Base-by-base conservation (phyloP, 2,329 filamentous ascomycete genomes). In the Colletotrichum echinochloae region DNA sequence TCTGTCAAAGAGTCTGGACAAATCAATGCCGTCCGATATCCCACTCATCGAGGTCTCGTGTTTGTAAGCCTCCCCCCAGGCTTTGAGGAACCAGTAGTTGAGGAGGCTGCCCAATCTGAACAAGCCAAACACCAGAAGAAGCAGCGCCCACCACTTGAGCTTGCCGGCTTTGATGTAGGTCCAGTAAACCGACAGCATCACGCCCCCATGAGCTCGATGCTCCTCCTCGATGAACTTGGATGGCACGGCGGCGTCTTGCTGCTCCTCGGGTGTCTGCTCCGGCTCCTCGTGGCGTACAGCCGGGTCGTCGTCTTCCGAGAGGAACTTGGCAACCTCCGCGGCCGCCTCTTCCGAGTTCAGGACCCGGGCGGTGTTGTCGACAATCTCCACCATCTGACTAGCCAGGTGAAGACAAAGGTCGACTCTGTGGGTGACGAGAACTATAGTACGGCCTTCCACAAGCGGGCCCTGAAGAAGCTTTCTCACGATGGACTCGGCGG, bases 221-320 rank as follows among this genome's bases (percentile, higher is more conserved):
- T 96, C 93, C 39, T 95, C 92, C 76, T 94, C 91, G 55, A 94
- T 90, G 76, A 95, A 95, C 75, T 94, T 94, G 39, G 92, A 90
- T 0, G 91, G 90, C 16, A 90, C 82, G 0, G 88, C 88, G 12
- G 85, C 84, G 6, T 80, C 80, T 18, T 84, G 81, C 23, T 84
- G 79, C 7, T 84, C 78, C 1, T 78, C 75, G 1, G 74, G 69
- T 9, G 65, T 60, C 9, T 74, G 69, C 16, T 77, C 71, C 8
- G 79, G 74, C 0, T 81, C 79, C 5, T 83, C 81, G 3, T 79
- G 78, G 0, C 78, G 54, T 1, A 65, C 48, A 2, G 76, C 77
- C 0, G 75, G 73, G 1, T 78, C 74, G 0, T 77, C 74, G 1
- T 73, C 66, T 37, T 33, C 65, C 59, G 28, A 67, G 41, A 49